Conservation (phyloP, 1,284 basidiomycete genomes). For the Apiotrichum mycotoxinovorans region DNA sequence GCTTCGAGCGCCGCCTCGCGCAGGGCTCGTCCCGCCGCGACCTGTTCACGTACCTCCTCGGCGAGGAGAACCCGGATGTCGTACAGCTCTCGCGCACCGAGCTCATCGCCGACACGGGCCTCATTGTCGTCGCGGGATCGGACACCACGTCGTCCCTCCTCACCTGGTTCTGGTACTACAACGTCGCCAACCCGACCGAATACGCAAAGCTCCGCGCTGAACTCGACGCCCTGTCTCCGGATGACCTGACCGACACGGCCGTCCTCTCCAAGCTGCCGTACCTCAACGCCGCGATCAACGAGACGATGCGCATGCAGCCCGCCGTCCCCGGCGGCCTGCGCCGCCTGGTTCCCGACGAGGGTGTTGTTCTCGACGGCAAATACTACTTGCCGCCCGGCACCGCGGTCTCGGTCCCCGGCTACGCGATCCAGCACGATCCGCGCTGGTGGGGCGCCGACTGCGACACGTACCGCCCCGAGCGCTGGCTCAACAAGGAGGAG, state of each 20-base stretch:
- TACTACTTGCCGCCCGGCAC: conserved; percentile 20
- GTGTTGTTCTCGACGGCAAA: conserved; percentile 18
- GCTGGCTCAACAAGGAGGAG: conserved; percentile 54
- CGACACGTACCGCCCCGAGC: conserved; percentile 57
- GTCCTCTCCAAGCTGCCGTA: conserved; percentile 52
- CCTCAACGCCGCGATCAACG: conserved; percentile 76
- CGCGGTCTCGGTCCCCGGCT: conserved; percentile 21
- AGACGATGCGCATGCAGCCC: conserved; percentile 74
- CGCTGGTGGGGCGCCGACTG: conserved; percentile 59
- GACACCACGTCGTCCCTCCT: conserved; percentile 11
- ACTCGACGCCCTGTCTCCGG: neutral
- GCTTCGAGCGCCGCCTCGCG: conserved; percentile 6
- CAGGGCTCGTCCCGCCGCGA: conserved; percentile 7
- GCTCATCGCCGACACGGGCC: conserved; percentile 10
- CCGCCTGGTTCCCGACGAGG: conserved; percentile 58
- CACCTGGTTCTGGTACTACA: conserved; percentile 15
- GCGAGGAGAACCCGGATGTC: conserved; percentile 6
- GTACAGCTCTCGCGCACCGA: neutral
- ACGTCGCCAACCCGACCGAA: neutral
- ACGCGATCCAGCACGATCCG: conserved; percentile 55
- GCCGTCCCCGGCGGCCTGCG: conserved; percentile 71
- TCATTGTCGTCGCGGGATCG: conserved; percentile 12
- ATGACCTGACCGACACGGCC: conserved; percentile 4
- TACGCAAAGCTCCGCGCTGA: conserved; percentile 10
- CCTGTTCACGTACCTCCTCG: conserved; percentile 12